Percentiles rank a stretch among this genome's conserved stretches.
phyloP scores from a whole-genome alignment of 352 stramenopile species.

The Thraustochytrium striatum region DNA sequence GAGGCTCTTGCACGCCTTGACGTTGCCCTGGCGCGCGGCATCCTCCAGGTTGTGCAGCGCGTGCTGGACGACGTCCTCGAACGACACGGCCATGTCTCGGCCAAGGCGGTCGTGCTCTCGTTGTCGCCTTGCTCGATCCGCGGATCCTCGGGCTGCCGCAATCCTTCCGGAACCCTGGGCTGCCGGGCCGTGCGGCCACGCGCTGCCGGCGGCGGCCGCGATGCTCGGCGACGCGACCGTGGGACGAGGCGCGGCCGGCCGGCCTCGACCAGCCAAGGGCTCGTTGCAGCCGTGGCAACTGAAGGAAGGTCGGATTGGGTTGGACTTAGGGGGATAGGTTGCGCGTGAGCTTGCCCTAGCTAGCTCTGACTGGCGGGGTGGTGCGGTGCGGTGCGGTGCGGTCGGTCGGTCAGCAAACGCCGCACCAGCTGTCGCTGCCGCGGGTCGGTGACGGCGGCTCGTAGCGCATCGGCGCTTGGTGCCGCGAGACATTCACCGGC shows the following conservation, averaged over 20 bases:
- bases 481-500: background rate
- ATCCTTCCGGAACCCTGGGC: background rate
- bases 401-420: background rate
- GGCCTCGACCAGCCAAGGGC: background rate
- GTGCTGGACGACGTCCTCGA: conserved; percentile 34
- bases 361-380: no score
- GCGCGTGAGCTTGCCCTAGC: no score
- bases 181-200: background rate
- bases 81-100: background rate
- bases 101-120: no score
- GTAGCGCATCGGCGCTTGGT: background rate
- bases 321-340: no score
- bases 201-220: background rate
- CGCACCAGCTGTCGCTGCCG: background rate
- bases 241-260: background rate
- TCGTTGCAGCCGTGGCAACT: no score
- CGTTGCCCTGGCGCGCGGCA: conserved; percentile 9
- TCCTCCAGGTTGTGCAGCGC: conserved; percentile 15
- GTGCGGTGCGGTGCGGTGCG: background rate
- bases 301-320: no score
- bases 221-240: background rate
- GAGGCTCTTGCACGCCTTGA: conserved; percentile 25
- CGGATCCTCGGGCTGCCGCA: background rate
- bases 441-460: background rate
- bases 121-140: no score